phyloP scores from a whole-genome alignment of 768 basidiomycete genomes.

The Agrocybe praecox region DNA sequence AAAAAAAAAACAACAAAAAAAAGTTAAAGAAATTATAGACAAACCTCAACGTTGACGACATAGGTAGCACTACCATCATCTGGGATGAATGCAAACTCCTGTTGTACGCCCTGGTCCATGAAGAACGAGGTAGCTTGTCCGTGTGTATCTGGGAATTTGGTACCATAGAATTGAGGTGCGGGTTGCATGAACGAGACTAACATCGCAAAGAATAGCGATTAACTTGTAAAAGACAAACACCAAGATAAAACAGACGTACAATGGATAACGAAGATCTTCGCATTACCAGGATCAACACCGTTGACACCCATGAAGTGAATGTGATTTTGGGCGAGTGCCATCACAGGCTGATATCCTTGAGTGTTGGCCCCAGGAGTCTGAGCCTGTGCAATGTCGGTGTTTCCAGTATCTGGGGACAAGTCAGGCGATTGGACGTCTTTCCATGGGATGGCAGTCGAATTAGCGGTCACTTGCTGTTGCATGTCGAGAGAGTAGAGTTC shows the following conservation, averaged over 20 bases:
- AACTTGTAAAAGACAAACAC: not conserved
- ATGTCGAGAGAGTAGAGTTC: constrained; percentile 75
- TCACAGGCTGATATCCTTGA: constrained; percentile 63
- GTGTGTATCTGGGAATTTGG: constrained; percentile 64
- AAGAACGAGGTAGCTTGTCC: constrained; percentile 78
- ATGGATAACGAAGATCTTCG: constrained; percentile 85
- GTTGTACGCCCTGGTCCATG: constrained; percentile 56
- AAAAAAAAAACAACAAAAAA: no score
- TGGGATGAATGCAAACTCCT: constrained; percentile 64
- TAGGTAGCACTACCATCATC: constrained; percentile 67
- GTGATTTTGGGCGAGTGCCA: constrained; percentile 87
- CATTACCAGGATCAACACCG: constrained; percentile 63
- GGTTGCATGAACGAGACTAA: constrained; percentile 84
- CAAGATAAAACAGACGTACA: constrained; percentile 50
- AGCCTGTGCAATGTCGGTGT: constrained; percentile 6
- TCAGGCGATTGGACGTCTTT: constrained; percentile 55
- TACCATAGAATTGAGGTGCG: constrained; percentile 59
- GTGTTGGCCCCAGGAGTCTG: constrained; percentile 30
- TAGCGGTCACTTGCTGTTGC: constrained; percentile 61
- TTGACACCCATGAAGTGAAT: constrained; percentile 82
- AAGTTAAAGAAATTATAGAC: not conserved
- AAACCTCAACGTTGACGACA: constrained; percentile 63
- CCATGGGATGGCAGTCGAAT: constrained; percentile 65
- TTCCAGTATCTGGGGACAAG: constrained; percentile 31
- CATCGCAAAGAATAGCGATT: not conserved